Evolutionary conservation across 768 basidiomycete species (phyloP).

Genomic region (Macrolepiota albuminosa): DNA sequence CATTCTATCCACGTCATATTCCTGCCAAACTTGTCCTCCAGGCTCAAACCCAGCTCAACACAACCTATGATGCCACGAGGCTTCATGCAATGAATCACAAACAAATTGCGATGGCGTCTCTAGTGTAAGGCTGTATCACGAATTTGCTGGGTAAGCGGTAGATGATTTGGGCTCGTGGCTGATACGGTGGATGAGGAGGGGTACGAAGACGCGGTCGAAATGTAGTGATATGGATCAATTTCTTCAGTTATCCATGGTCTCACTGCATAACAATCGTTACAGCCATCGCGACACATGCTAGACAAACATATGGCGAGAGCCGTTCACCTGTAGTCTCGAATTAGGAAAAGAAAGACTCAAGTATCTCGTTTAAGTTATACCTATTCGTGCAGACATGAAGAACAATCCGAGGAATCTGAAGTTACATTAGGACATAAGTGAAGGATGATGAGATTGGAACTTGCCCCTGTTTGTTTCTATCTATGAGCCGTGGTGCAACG

Average conservation of each 20-base stretch:
- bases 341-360: not conserved
- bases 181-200: not conserved
- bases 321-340: conserved; percentile 65
- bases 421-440: not conserved
- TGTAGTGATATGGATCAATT: not conserved
- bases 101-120: too few relatives aligned
- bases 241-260: conserved; percentile 6
- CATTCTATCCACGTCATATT: not conserved
- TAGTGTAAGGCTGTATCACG: not conserved
- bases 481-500: conserved; percentile 84
- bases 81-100: not conserved
- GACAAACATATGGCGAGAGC: conserved; percentile 90
- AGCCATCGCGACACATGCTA: conserved; percentile 94
- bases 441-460: conserved; percentile 14
- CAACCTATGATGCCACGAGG: not conserved
- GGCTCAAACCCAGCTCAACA: not conserved
- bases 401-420: conserved; percentile 84
- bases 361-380: conserved; percentile 36
- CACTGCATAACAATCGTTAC: conserved; percentile 51
- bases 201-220: not conserved
- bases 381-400: conserved; percentile 95
- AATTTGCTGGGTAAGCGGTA: not conserved
- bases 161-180: not conserved
- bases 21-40: not conserved
- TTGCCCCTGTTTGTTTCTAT: conserved; percentile 93